Percentiles rank a stretch among this genome's conserved stretches.
Conservation (phyloP, 2,329 filamentous ascomycete species). For the Ceratocystis papillata region DNA sequence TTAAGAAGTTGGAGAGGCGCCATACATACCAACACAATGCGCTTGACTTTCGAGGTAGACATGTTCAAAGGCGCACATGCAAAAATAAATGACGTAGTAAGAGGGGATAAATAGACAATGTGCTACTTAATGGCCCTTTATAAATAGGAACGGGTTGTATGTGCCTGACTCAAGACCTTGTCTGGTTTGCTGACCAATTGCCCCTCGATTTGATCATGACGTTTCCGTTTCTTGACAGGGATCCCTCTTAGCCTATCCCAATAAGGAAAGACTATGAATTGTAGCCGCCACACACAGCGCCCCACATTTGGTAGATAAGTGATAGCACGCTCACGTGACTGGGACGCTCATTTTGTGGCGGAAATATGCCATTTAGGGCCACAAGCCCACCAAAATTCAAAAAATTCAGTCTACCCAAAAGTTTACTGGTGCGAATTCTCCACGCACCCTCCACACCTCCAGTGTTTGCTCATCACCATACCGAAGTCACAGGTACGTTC, state of each 20-base stretch:
- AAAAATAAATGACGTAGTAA: not conserved
- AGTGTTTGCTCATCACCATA: conserved; percentile 24
- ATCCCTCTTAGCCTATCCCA: not conserved
- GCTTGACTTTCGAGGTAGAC: conserved; percentile 48
- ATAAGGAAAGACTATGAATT: conserved; percentile 6
- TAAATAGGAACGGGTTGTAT: not conserved
- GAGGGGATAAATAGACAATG: not conserved
- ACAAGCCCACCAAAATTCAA: conserved; percentile 24
- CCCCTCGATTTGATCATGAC: conserved; percentile 8
- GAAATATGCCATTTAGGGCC: conserved; percentile 24
- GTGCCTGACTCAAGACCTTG: conserved; percentile 2
- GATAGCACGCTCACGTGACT: conserved; percentile 16
- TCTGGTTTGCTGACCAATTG: conserved; percentile 10
- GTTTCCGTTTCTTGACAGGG: conserved; percentile 11
- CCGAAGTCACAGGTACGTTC: conserved; percentile 24
- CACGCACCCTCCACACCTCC: conserved; percentile 22
- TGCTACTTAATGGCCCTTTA: too few relatives aligned
- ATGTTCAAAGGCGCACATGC: conserved; percentile 8
- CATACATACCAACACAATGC: conserved; percentile 58
- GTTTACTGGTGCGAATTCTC: conserved; percentile 23
- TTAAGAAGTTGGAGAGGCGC: not conserved
- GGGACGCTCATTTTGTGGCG: conserved; percentile 18
- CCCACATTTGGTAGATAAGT: conserved; percentile 19
- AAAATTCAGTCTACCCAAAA: conserved; percentile 23
- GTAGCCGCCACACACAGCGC: not conserved